Evolutionary conservation across 2,329 filamentous ascomycete genomes (phyloP), one percentile per base, ranked within the genome.

Genomic region (Penicillium sclerotigenum): DNA sequence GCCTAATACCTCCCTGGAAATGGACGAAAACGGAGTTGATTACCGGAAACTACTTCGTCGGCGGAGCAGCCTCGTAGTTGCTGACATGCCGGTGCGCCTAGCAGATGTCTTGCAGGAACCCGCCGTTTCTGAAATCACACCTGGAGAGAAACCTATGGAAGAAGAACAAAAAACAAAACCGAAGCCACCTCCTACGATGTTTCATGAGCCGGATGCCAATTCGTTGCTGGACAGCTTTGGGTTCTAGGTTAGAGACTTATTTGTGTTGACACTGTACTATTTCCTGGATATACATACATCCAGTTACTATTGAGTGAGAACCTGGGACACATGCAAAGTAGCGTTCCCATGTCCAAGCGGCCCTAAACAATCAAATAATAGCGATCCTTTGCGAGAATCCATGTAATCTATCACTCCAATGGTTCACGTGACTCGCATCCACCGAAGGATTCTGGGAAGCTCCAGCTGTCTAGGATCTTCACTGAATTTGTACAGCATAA

Each of bases 151-250:
- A 58, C 66, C 74, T 26, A 61, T 67, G 28, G 57, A 67, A 42
- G 69, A 74, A 41, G 69, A 74, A 63, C 71, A 56, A 65, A 75
- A 50, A 31, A 68, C 72, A 62, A 74, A 66, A 65, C 75, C 77
- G 58, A 82, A 87, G 66, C 80, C 83, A 14, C 81, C 87, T 16
- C 86, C 91, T 1, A 91, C 88, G 20, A 86, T 87, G 60, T 97
- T 97, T 71, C 83, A 95, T 65, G 94, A 99, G 73, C 94, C 94
- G n/a, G 91, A 96, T 76, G 83, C 89, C 28, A 90, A 85, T 71
- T 93, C 90, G 57, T 75, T 99, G 68, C 79, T 97, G 65, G 93
- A 97, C 79, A 92, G 84, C 71, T 97, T 97, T 81, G 93, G 93
- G 1, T 94, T 97, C 70, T 97, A 74, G 73, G 20, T 45, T 55